Base-by-base conservation (phyloP, 73 alveolate species). In the Paramecium pentaurelia region DNA sequence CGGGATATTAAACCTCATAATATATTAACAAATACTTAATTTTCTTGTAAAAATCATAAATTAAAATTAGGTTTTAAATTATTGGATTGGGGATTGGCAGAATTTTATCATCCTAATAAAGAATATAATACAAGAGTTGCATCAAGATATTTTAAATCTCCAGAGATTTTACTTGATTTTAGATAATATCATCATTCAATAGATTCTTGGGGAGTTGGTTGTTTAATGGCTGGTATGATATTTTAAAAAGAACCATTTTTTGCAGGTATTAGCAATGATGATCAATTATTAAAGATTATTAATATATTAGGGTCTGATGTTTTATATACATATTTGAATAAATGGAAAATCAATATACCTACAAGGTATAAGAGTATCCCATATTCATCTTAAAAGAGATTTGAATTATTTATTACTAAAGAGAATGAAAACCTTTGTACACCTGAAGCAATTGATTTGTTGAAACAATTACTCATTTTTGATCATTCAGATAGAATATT, bases 201-300 rank as follows among this genome's bases (percentile, higher is more conserved):
- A 28, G 98, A 96, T 92, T 86, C 96, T 59, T 96, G 98, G 98
- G 91, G 97, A 49, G 91, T 94, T 18, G 98, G 99, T 3, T 96
- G 98, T 93, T 87, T 95, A 77, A 89, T 96, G 60, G 97, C 98
- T 18, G 98, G 97, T 47, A 95, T 96, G 93, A 96, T 96, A 4
- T 96, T 96, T 92, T 95, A 95, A 28, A 96, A 93, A 59, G 98
- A 96, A 75, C 97, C 98, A 22, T 95, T 95, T 92, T 95, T 96
- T 71, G 87, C 58, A 54, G 97, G 97, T 6, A 44, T 45, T 11
- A 95, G 88, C 86, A 96, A 94, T 89, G 88, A 93, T 6, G 97
- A 94, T 60, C 94, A 94, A 83, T 84, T 94, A 37, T 85, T 93
- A 38, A 94, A 87, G 59, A 94, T 94, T 70, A 93, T 95, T 8